phyloP scores from a whole-genome alignment of 441 rosid genomes.

The Euphorbia schlechtendalii region DNA sequence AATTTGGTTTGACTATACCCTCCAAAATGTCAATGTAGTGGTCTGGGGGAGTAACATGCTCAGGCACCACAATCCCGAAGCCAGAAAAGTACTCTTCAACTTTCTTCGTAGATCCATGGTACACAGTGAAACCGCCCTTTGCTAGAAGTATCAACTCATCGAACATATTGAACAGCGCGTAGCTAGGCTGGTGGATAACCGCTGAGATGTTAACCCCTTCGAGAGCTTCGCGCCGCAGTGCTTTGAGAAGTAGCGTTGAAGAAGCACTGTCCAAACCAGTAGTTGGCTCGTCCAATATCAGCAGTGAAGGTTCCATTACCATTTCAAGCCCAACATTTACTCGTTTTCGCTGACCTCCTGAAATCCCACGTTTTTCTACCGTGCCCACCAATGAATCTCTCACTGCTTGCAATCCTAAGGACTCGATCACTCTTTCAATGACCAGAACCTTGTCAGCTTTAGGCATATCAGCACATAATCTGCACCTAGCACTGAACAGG shows the following conservation, averaged over 20 bases:
- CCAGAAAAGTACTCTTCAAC: slow-evolving; percentile 78
- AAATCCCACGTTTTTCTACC: slow-evolving; percentile 89
- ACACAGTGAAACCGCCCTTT: slow-evolving; percentile 84
- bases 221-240: slow-evolving; percentile 86
- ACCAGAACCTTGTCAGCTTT: slow-evolving; percentile 84
- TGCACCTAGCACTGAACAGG: slow-evolving; percentile 88
- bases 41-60: slow-evolving; percentile 91
- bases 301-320: slow-evolving; percentile 96
- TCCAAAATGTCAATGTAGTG: slow-evolving; percentile 83
- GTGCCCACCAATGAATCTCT: slow-evolving; percentile 90
- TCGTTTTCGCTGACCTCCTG: slow-evolving; percentile 95
- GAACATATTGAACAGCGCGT: slow-evolving; percentile 77
- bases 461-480: slow-evolving; percentile 39
- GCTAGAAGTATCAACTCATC: slow-evolving; percentile 89
- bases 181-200: slow-evolving; percentile 98
- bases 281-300: slow-evolving; percentile 94
- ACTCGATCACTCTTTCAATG: slow-evolving; percentile 85
- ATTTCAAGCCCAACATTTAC: slow-evolving; percentile 94
- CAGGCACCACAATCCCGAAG: slow-evolving; percentile 75
- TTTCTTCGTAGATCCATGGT: slow-evolving; percentile 73
- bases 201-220: slow-evolving; percentile 91
- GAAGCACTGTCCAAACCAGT: slow-evolving; percentile 97
- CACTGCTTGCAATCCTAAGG: slow-evolving; percentile 75
- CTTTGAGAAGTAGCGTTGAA: slow-evolving; percentile 73
- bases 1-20: slow-evolving; percentile 51